Percentiles rank a stretch among this genome's conserved stretches.
phyloP scores from a whole-genome alignment of 495 filamentous ascomycete genomes.

The Penicillium longicatenatum region DNA sequence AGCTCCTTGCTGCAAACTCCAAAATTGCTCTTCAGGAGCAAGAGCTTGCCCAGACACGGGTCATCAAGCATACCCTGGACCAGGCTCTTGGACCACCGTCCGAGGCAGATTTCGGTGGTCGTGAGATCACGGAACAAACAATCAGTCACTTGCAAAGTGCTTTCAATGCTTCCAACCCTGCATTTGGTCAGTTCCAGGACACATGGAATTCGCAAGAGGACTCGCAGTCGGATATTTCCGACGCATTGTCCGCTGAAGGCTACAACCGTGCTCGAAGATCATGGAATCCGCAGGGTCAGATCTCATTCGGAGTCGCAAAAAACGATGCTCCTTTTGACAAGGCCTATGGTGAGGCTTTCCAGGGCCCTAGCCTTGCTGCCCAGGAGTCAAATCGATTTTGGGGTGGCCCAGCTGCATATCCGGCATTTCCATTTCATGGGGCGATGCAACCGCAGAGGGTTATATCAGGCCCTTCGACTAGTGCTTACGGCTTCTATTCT shows the following conservation, averaged over 20 bases:
- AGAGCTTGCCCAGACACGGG: constrained; percentile 77
- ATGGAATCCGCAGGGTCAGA: constrained; percentile 54
- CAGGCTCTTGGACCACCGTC: constrained; percentile 67
- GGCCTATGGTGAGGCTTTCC: constrained; percentile 27
- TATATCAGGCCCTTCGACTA: constrained; percentile 41
- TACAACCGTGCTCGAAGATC: constrained; percentile 64
- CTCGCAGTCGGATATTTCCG: constrained; percentile 62
- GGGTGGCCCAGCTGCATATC: constrained; percentile 24
- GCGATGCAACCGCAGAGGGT: constrained; percentile 39
- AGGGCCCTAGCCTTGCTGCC: constrained; percentile 23
- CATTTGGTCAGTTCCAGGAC: constrained; percentile 55
- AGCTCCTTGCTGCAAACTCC: constrained; percentile 77
- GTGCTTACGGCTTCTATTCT: constrained; percentile 33
- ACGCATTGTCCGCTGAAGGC: constrained; percentile 58
- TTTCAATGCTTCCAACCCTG: constrained; percentile 54
- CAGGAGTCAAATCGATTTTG: constrained; percentile 40
- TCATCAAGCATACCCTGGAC: constrained; percentile 73
- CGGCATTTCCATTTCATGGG: constrained; percentile 21
- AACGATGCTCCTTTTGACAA: constrained; percentile 34
- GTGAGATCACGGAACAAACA: constrained; percentile 55
- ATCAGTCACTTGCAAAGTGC: constrained; percentile 54
- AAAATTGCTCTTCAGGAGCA: constrained; percentile 82
- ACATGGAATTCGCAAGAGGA: constrained; percentile 70
- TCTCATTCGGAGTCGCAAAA: constrained; percentile 26
- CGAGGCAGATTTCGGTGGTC: constrained; percentile 53